phyloP scores from a whole-genome alignment of 768 basidiomycete species.

The Omphalotus guepiniiformis region DNA sequence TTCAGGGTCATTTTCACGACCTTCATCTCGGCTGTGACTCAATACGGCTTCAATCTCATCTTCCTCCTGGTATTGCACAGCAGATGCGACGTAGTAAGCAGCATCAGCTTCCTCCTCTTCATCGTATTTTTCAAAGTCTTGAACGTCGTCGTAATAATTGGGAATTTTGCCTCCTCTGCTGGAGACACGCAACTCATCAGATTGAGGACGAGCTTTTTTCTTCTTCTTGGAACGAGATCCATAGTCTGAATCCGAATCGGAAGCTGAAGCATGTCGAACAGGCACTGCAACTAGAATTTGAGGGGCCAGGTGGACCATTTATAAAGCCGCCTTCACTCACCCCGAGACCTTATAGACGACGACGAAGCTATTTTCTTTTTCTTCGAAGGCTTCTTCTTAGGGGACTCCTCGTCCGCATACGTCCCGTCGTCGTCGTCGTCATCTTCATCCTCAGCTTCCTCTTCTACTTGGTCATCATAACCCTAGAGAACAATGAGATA shows the following conservation, averaged over 20 bases:
- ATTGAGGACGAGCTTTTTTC: constrained; percentile 49
- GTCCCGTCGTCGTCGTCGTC: constrained; percentile 72
- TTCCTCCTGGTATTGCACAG: constrained; percentile 54
- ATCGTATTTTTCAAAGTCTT: constrained; percentile 69
- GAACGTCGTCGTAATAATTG: constrained; percentile 81
- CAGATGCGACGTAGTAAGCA: constrained; percentile 53
- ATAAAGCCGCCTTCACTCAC: constrained; percentile 30
- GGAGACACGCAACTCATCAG: constrained; percentile 74
- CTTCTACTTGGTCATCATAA: constrained; percentile 56
- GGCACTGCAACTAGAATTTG: constrained; percentile 29
- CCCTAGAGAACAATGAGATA: constrained; percentile 27
- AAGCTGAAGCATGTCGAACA: constrained; percentile 52
- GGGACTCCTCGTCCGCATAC: constrained; percentile 68
- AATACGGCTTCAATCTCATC: constrained; percentile 94
- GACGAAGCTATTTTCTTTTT: constrained; percentile 60
- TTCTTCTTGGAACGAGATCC: constrained; percentile 85
- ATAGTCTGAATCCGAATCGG: constrained; percentile 86
- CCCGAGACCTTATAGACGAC: constrained; percentile 44
- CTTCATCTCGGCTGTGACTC: constrained; percentile 82
- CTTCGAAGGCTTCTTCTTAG: constrained; percentile 59
- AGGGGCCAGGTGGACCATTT: constrained; percentile 12
- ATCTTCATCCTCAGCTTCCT: constrained; percentile 43
- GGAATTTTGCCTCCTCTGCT: constrained; percentile 74
- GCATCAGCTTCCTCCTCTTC: constrained; percentile 57
- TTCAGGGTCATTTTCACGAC: constrained; percentile 65